phyloP scores from a whole-genome alignment of 2,329 filamentous ascomycete species.

The Stemphylium lycopersici region DNA sequence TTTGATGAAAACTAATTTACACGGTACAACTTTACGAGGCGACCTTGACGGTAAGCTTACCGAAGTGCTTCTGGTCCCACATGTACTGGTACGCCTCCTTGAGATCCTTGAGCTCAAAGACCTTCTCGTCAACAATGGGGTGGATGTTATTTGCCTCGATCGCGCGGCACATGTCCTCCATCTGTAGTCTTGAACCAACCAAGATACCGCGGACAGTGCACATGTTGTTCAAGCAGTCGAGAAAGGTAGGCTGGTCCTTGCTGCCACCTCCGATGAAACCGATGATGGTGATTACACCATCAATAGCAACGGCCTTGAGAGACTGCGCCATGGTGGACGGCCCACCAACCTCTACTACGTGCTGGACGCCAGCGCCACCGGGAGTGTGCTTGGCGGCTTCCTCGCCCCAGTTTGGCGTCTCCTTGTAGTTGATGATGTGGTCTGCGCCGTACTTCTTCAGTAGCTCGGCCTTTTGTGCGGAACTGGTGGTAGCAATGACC shows the following conservation, averaged over 20 bases:
- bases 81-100: conserved; percentile 59
- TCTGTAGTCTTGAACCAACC: conserved; percentile 61
- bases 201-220: conserved; percentile 65
- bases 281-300: conserved; percentile 61
- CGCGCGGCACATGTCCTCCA: conserved; percentile 65
- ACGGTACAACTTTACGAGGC: conserved; percentile 14
- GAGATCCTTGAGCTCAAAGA: conserved; percentile 59
- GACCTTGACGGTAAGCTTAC: conserved; percentile 45
- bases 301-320: conserved; percentile 60
- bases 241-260: conserved; percentile 58
- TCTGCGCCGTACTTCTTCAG: conserved; percentile 62
- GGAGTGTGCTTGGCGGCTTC: conserved; percentile 59
- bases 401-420: conserved; percentile 61
- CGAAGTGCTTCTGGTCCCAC: conserved; percentile 56
- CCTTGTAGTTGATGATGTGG: conserved; percentile 64
- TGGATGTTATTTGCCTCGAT: conserved; percentile 66
- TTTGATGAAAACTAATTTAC: no score
- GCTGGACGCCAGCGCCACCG: conserved; percentile 62
- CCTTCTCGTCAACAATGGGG: conserved; percentile 64
- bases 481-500: conserved; percentile 65
- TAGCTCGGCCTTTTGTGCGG: conserved; percentile 55
- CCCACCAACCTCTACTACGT: conserved; percentile 71
- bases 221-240: conserved; percentile 56
- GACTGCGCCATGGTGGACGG: conserved; percentile 61
- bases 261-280: conserved; percentile 62